Evolutionary conservation across 305 asterid species (phyloP).

Genomic region (Lippia alba): DNA sequence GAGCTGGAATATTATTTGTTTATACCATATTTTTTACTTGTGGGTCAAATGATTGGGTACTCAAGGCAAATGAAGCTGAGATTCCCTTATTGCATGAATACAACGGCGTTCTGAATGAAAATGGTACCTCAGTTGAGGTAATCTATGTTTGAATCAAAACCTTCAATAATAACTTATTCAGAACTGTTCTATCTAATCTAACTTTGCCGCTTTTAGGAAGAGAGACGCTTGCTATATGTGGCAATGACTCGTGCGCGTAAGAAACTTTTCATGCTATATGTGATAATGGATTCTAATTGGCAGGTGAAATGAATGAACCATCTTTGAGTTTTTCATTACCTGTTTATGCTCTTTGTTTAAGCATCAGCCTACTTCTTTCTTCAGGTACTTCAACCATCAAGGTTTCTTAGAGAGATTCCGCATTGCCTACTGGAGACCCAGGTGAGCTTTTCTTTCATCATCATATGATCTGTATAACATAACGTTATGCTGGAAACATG

Average conservation of each 20-base stretch:
- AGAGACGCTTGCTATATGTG: constrained; percentile 93
- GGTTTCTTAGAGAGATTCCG: constrained; percentile 94
- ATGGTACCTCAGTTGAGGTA: constrained; percentile 77
- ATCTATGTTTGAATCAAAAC: constrained; percentile 33
- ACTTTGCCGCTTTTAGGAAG: constrained; percentile 67
- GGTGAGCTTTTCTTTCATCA: constrained; percentile 46
- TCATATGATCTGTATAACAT: constrained; percentile 20
- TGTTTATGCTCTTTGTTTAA: constrained; percentile 33
- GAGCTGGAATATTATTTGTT: constrained; percentile 23
- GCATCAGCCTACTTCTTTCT: constrained; percentile 36
- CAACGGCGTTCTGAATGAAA: constrained; percentile 69
- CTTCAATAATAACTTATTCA: background rate
- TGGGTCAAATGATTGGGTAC: constrained; percentile 40
- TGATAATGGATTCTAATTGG: constrained; percentile 89
- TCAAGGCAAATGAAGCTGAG: constrained; percentile 91
- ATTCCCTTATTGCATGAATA: constrained; percentile 90
- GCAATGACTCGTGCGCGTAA: constrained; percentile 97
- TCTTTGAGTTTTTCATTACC: constrained; percentile 32
- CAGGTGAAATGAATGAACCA: constrained; percentile 60
- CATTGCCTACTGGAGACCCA: constrained; percentile 68
- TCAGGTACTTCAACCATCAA: constrained; percentile 96
- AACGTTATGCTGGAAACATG: constrained; percentile 18
- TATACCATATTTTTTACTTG: constrained; percentile 19
- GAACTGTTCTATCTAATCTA: constrained; percentile 26
- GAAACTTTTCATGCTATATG: constrained; percentile 77